Conservation (phyloP, 257 asterid genomes). For the Scutellaria galericulata region DNA sequence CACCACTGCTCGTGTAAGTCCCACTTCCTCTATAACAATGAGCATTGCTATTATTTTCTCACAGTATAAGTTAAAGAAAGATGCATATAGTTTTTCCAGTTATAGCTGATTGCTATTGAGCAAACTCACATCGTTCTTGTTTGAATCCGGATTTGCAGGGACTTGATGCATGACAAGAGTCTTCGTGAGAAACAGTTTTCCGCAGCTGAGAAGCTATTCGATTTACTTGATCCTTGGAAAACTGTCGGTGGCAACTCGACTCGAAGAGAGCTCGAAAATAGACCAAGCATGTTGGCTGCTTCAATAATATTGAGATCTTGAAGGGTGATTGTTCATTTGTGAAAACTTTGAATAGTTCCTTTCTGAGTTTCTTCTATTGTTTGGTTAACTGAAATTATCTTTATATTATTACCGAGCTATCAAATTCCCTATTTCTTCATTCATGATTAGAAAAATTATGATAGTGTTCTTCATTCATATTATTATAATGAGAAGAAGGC, state of each 20-base stretch:
- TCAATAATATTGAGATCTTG: slow-evolving; percentile 53
- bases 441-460: too few species aligned
- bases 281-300: slow-evolving; percentile 86
- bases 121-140: neutral
- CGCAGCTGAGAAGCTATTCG: slow-evolving; percentile 63
- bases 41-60: neutral
- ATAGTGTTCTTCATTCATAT: too few species aligned
- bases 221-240: slow-evolving; percentile 53
- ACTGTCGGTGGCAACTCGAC: slow-evolving; percentile 30
- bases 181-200: slow-evolving; percentile 65
- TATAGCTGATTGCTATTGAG: neutral
- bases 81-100: neutral
- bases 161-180: slow-evolving; percentile 52
- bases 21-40: slow-evolving; percentile 1
- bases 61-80: neutral
- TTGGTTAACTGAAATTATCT: neutral
- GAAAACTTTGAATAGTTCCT: neutral
- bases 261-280: slow-evolving; percentile 30
- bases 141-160: slow-evolving; percentile 49
- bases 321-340: slow-evolving; percentile 26
- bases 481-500: too few species aligned
- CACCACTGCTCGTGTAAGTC: slow-evolving; percentile 63
- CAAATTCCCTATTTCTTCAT: neutral
- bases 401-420: neutral
- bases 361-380: neutral